phyloP scores from a whole-genome alignment of 805 yeast species.

The Blastobotrys robertii region DNA sequence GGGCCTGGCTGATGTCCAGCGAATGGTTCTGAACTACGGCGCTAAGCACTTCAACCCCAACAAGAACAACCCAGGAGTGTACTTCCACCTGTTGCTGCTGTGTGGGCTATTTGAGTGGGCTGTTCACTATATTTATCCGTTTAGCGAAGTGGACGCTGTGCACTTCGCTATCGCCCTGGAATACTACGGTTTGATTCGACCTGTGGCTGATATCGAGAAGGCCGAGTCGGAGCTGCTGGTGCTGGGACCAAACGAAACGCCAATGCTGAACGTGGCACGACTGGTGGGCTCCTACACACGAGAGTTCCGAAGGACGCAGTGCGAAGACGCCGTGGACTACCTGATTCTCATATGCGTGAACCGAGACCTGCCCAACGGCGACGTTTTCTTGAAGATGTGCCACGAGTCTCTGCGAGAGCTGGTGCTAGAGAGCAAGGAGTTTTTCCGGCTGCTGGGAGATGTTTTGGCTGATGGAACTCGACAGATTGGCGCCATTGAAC shows the following conservation, averaged over 20 bases:
- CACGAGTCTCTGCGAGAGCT: slow-evolving; percentile 78
- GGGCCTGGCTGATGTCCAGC: slow-evolving; percentile 64
- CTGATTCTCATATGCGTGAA: slow-evolving; percentile 57
- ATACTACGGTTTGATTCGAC: slow-evolving; percentile 58
- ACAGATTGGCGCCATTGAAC: slow-evolving; percentile 75
- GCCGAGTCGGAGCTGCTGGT: slow-evolving; percentile 29
- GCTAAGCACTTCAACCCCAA: slow-evolving; percentile 52
- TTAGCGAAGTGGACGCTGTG: slow-evolving; percentile 76
- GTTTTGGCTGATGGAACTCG: slow-evolving; percentile 67
- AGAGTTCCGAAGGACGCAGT: slow-evolving; percentile 75
- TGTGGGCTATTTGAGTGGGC: slow-evolving; percentile 80
- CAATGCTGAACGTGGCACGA: slow-evolving; percentile 42
- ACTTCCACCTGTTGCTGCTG: slow-evolving; percentile 61
- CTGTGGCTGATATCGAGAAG: slow-evolving; percentile 27
- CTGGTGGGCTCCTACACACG: slow-evolving; percentile 73
- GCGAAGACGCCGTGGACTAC: slow-evolving; percentile 88
- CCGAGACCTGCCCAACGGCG: slow-evolving; percentile 27
- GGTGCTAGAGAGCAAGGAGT: slow-evolving; percentile 79
- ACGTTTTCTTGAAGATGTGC: slow-evolving; percentile 44
- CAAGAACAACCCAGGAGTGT: slow-evolving; percentile 57
- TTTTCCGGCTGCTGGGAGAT: slow-evolving; percentile 73
- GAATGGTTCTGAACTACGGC: slow-evolving; percentile 61
- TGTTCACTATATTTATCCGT: slow-evolving; percentile 48
- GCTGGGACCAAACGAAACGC: slow-evolving; percentile 26
- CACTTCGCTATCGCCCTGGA: slow-evolving; percentile 79